These are phyloP conservation scores for Pseudogymnoascus sp. DNA, from an alignment of 2,329 filamentous ascomycete species.

Conservation along the genomic window DNA sequence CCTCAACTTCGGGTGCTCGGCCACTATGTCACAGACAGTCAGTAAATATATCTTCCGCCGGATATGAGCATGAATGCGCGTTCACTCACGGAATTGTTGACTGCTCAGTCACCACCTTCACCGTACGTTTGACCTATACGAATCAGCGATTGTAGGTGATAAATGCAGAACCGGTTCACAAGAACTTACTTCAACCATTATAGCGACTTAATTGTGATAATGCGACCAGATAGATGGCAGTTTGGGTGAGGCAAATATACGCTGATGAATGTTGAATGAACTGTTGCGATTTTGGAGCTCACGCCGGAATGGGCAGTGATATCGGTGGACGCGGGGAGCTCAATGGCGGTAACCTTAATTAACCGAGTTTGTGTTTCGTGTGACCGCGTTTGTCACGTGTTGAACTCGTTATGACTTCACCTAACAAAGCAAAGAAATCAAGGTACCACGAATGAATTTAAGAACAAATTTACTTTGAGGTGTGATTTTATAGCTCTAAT, in stretches of 20 bases:
- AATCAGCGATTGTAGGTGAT: slow-evolving; percentile 6
- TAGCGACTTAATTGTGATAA: not conserved
- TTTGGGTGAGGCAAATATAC: not conserved
- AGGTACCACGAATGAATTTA: not conserved
- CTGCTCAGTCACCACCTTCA: slow-evolving; percentile 92
- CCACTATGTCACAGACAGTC: slow-evolving; percentile 43
- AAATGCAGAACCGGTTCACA: not conserved
- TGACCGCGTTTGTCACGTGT: slow-evolving; percentile 7
- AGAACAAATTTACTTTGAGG: not conserved
- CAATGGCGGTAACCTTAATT: slow-evolving; percentile 3
- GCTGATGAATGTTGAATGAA: slow-evolving; percentile 9
- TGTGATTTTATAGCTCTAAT: not conserved
- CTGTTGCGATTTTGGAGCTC: slow-evolving; percentile 15
- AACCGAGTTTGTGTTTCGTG: slow-evolving; percentile 8
- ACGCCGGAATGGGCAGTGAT: slow-evolving; percentile 14
- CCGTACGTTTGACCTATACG: slow-evolving; percentile 63
- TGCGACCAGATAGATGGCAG: not conserved
- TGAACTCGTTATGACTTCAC: not conserved
- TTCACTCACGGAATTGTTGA: slow-evolving; percentile 45
- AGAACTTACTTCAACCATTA: slow-evolving; percentile 9
- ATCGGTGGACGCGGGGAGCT: slow-evolving; percentile 14
- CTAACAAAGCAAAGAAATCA: not conserved
- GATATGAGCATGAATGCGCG: slow-evolving; percentile 33
- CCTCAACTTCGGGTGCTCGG: slow-evolving; percentile 72
- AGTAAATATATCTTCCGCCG: slow-evolving; percentile 14